Base-by-base conservation (phyloP, 2,329 filamentous ascomycete species). In the Dactylellina leptospora region DNA sequence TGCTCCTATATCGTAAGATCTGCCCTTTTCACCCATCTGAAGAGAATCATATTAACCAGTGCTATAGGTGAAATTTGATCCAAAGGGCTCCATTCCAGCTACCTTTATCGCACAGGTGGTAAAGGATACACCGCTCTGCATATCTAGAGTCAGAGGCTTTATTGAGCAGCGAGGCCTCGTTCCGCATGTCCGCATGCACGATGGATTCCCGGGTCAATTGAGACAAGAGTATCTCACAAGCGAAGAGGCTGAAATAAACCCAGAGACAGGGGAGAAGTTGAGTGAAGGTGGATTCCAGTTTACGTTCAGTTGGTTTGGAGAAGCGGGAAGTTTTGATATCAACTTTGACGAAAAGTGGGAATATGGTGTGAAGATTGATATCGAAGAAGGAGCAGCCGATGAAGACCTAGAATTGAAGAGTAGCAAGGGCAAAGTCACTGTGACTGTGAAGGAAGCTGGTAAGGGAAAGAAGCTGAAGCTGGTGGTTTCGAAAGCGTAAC, bases 401-500 rank as follows among this genome's bases (percentile, higher is more conserved):
- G 59, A 59, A 33, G 68, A 72, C 40, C 36, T 72, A 5, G 68
- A 72, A 11, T 25, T 64, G 38, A 47, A 20, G 38, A 72, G 23
- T 30, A 60, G 11, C 1, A 40, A 40, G 6, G 68, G 53, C n/a
- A 72, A 64, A 44, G 68, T 72, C 18, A 64, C 53, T 0, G 59
- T 72, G 18, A 42, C 54, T 1, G 59, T 72, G n/a, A 72, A 72
- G 25, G 68, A 60, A 3, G 68, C 27, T 16, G 68, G 51, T 4
- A 63, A 64, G 20, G 68, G 51, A n/a, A 72, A 72, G 59, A 72
- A 72, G 18, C 28, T 72, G 38, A 64, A 64, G 38, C n/a, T 72
- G 18, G 38, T 23, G 1, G 59, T 64, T 9, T 64, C 68, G 11
- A 72, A 54, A 28, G 68, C 68, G 48, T 23, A 20, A 4, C 20